Base-by-base conservation (phyloP, 1,284 basidiomycete species). In the Pseudozyma thailandica region DNA sequence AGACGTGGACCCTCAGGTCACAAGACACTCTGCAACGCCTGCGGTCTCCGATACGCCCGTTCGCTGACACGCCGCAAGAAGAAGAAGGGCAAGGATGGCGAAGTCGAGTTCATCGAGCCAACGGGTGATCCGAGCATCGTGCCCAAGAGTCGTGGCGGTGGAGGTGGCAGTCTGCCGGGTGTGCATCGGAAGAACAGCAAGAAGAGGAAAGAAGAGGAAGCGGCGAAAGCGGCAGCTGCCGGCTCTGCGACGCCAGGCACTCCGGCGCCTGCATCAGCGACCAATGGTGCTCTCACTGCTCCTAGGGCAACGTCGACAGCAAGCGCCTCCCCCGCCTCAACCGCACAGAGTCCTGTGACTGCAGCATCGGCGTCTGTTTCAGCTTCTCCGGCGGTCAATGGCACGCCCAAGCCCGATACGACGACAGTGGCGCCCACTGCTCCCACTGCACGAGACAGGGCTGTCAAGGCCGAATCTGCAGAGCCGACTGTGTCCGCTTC, bases 1-100 rank as follows among this genome's bases (percentile, higher is more conserved):
- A 86, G 94, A 77, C 93, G 95, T 83, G 81, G 81, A 2, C 81
- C 81, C 1, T 66, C 75, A 4, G 81, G 81, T 6, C 73, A 77
- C 60, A 82, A 82, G 59, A 79, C 77, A 28, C 66, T 81, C 4
- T 82, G 80, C 69, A 82, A 82, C 28, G 81, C 81, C 0, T 82
- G 81, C 43, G 81, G 81, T 3, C 63, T 82, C 16, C 74, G 81
- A 18, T 82, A 79, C 44, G 72, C 78, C 6, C 77, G 81, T 23
- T 79, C 78, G 8, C 57, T 80, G 20, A 63, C 73, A 4, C 71
- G 78, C 3, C 60, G 62, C 18, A 71, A 69, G 55, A 80, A 78
- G 57, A 75, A 74, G 57, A 70, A 75, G 45, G 58, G 70, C 61
- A 74, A 79, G 46, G 71, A 78, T 42, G 73, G 75, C 42, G 41